A percentile compares a stretch with the other conserved stretches of the same genome.
phyloP scores from a whole-genome alignment of 257 asterid species.

The Fraxinus pennsylvanica region DNA sequence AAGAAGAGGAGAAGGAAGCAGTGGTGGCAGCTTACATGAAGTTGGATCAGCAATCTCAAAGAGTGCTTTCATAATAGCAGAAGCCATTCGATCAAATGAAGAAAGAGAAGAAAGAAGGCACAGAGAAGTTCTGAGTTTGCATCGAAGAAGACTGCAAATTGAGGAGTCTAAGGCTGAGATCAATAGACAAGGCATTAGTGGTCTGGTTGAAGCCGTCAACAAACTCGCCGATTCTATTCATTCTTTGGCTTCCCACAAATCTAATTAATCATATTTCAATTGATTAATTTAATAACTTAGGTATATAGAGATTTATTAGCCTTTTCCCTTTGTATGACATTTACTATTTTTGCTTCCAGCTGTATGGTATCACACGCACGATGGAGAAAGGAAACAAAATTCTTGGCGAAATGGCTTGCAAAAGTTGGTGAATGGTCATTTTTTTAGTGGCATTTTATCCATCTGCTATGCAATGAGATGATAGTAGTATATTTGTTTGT shows the following conservation, averaged over 20 bases:
- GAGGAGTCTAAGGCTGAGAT: constrained; percentile 85
- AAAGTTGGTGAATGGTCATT: too few relatives aligned
- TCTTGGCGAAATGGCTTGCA: too few relatives aligned
- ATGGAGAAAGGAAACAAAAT: too few relatives aligned
- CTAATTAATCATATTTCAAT: neutral
- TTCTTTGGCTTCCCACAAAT: constrained; percentile 57
- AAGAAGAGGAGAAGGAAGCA: constrained; percentile 22
- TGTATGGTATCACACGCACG: too few relatives aligned
- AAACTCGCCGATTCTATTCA: constrained; percentile 75
- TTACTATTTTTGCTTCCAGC: too few relatives aligned
- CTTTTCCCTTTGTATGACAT: too few relatives aligned
- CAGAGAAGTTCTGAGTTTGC: constrained; percentile 61
- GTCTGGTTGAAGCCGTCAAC: constrained; percentile 80
- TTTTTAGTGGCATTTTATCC: too few relatives aligned
- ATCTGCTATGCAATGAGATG: too few relatives aligned
- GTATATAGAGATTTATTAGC: neutral
- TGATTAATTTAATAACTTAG: too few relatives aligned
- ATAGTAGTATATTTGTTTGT: too few relatives aligned
- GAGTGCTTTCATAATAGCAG: constrained; percentile 69
- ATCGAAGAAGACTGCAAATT: constrained; percentile 65
- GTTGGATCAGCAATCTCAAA: constrained; percentile 60
- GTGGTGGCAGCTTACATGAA: constrained; percentile 33
- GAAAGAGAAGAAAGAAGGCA: constrained; percentile 78
- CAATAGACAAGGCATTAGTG: constrained; percentile 67
- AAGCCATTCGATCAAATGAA: constrained; percentile 63